Conservation (phyloP, 139 green algal species). For the Picochlorum sp. region DNA sequence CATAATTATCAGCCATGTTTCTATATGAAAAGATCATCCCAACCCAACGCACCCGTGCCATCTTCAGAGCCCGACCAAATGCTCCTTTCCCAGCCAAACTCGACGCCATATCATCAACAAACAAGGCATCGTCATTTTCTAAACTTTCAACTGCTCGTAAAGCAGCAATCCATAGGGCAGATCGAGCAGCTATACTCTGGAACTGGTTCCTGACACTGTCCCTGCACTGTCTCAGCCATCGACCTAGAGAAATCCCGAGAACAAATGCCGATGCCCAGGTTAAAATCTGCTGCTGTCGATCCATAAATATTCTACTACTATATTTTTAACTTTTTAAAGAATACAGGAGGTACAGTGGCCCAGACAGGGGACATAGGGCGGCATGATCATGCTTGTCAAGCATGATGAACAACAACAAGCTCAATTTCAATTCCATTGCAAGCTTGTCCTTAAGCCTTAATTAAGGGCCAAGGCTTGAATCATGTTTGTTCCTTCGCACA, state of each 20-base stretch:
- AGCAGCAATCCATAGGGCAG: slow-evolving; percentile 3
- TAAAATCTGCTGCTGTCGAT: background rate
- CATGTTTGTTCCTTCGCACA: too few relatives aligned
- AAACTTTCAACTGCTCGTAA: slow-evolving; percentile 11
- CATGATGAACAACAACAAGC: too few relatives aligned
- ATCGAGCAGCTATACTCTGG: background rate
- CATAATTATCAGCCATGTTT: background rate
- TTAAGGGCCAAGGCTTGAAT: too few relatives aligned
- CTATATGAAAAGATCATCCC: too few relatives aligned
- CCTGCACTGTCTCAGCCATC: slow-evolving; percentile 2
- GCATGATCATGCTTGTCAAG: too few relatives aligned
- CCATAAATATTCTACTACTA: background rate
- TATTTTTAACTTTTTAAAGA: too few relatives aligned
- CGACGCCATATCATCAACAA: background rate
- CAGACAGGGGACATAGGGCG: too few relatives aligned
- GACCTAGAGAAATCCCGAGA: slow-evolving; percentile 9
- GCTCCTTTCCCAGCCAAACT: background rate
- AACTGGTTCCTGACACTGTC: background rate
- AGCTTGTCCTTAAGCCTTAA: too few relatives aligned
- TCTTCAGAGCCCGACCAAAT: slow-evolving; percentile 4
- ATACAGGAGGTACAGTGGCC: too few relatives aligned
- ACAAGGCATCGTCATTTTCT: slow-evolving; percentile 8
- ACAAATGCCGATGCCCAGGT: slow-evolving; percentile 7
- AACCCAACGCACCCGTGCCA: background rate
- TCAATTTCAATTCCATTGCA: too few relatives aligned